Base-by-base conservation (phyloP, 805 yeast genomes). In the Candida bentonensis region DNA sequence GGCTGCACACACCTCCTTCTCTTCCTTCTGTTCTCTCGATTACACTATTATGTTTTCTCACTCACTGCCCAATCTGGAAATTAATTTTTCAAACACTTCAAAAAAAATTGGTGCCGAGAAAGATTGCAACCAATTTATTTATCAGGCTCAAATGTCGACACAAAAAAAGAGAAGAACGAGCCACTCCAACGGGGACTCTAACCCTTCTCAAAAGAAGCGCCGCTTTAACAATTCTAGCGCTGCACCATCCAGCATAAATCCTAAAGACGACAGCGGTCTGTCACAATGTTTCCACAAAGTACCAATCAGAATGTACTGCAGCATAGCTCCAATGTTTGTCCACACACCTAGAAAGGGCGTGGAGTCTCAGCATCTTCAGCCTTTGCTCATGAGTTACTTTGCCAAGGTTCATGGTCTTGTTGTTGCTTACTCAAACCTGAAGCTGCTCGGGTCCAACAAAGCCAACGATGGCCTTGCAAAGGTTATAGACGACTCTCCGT, bases 361-460 rank as follows among this genome's bases (percentile, higher is more conserved):
- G 50, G 76, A 77, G 60, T 71, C 78, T 23, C 96, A 89, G 65
- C 97, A 92, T 64, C 65, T 92, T 50, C 95, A 92, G 57, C 87
- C 92, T 2, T 67, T 92, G 62, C 67, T 92, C 23, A 85, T 92
- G 95, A 77, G 82, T 36, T 85, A 81, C 60, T 81, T 74, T 51
- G 63, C 74, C 13, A 71, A 77, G 22, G 81, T 80, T 2, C 74
- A 74, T 33, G 98, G 98, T 22, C 87, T 92, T 17, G 82, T 92
- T 7, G 65, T 92, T 47, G 79, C 94, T 2, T 87, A 89, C 57
- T 72, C 72, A 49, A 78, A 84, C 52, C 65, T 89, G 23, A 60
- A 69, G 48, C 60, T 84, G 22, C 57, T 72, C 20, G 67, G 68
- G 15, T 74, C 71, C 25, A 56, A 65, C 23, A 57, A 57, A 9